These are phyloP conservation scores for Aspergillus sp. DNA, from an alignment of 2,329 filamentous ascomycete species.

Conservation along the genomic window DNA sequence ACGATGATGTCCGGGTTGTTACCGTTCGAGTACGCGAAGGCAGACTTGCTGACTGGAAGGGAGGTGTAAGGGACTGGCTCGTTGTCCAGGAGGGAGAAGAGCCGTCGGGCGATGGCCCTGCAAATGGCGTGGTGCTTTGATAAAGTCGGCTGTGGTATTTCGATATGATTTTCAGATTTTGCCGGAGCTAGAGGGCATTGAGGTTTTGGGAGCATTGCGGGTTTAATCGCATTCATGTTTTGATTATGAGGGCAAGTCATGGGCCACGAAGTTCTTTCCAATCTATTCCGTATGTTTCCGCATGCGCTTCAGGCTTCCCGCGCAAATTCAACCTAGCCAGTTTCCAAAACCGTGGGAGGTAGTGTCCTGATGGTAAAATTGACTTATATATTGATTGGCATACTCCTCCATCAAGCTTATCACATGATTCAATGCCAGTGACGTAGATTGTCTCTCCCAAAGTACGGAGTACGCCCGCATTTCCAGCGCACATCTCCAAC, in stretches of 20 bases:
- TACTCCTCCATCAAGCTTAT: neutral
- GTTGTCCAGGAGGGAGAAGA: conserved; percentile 38
- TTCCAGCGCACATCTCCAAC: neutral
- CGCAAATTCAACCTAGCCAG: neutral
- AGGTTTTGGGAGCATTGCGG: neutral
- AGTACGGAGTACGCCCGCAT: neutral
- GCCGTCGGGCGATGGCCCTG: conserved; percentile 18
- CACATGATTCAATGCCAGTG: conserved; percentile 13
- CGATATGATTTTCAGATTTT: neutral
- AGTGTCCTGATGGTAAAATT: neutral
- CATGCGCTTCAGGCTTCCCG: neutral
- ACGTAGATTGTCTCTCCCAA: conserved; percentile 6
- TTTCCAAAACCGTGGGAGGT: neutral
- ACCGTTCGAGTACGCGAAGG: conserved; percentile 82
- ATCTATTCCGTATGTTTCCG: neutral
- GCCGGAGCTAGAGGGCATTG: neutral
- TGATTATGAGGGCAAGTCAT: neutral
- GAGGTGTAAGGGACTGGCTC: conserved; percentile 79
- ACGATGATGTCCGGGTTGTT: conserved; percentile 80
- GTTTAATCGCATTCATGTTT: neutral
- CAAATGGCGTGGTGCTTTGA: conserved; percentile 28
- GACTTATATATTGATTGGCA: neutral
- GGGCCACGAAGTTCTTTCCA: neutral
- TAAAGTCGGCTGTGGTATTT: neutral
- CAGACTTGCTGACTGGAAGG: conserved; percentile 91